Percentiles rank a stretch among this genome's conserved stretches.
phyloP scores from a whole-genome alignment of 2,329 filamentous ascomycete genomes.

The Epichloe elymi region DNA sequence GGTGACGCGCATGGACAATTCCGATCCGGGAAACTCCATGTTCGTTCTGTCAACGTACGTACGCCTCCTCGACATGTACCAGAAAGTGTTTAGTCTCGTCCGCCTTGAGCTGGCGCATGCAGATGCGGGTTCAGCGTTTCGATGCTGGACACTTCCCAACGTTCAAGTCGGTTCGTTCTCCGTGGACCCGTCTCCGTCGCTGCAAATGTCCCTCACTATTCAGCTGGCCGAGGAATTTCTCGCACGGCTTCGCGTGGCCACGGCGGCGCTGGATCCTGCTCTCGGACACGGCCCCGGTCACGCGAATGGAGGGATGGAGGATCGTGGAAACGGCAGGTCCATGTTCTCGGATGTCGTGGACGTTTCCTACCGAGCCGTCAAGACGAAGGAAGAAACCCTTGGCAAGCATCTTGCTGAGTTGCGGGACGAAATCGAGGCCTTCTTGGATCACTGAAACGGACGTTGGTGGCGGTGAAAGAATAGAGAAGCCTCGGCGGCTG shows the following conservation, averaged over 20 bases:
- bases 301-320: neutral
- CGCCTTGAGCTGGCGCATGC: constrained; percentile 18
- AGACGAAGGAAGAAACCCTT: constrained; percentile 21
- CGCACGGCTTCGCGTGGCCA: constrained; percentile 20
- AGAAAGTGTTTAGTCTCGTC: constrained; percentile 24
- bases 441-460: constrained; percentile 12
- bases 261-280: constrained; percentile 15
- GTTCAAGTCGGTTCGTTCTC: constrained; percentile 28
- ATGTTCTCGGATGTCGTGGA: constrained; percentile 22
- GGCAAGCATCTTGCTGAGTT: constrained; percentile 20
- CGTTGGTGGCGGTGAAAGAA: neutral
- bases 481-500: too few species aligned
- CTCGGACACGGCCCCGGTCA: constrained; percentile 7
- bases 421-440: constrained; percentile 20
- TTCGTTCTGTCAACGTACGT: constrained; percentile 27
- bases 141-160: constrained; percentile 26
- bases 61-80: constrained; percentile 27
- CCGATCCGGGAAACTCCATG: constrained; percentile 25
- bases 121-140: constrained; percentile 16
- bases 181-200: constrained; percentile 24
- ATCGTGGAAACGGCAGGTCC: constrained; percentile 11
- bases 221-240: constrained; percentile 30
- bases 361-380: constrained; percentile 17
- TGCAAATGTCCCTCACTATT: constrained; percentile 29
- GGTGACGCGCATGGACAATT: constrained; percentile 12